A percentile compares a stretch with the other conserved stretches of the same genome.
These are phyloP conservation scores for Melastoma candidum DNA, from an alignment of 441 rosid genomes.

Conservation along the genomic window DNA sequence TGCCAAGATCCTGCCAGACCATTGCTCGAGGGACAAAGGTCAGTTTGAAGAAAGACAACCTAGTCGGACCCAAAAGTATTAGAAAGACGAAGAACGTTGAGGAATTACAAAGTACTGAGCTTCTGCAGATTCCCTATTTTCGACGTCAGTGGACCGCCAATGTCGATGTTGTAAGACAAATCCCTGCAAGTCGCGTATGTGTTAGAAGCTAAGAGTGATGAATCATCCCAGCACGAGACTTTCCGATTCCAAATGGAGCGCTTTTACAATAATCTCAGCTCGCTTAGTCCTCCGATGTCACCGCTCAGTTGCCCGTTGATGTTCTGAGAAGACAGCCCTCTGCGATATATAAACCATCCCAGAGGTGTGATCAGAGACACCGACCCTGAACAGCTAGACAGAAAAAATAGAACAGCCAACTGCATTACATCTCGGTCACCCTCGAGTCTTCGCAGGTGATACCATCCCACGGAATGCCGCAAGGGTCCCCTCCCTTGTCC, in stretches of 20 bases:
- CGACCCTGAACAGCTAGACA: neutral
- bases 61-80: neutral
- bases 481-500: slow-evolving; percentile 10
- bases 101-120: slow-evolving; percentile 11
- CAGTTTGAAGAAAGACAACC: neutral
- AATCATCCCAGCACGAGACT: neutral
- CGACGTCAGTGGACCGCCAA: slow-evolving; percentile 5
- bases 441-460: slow-evolving; percentile 12
- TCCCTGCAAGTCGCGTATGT: slow-evolving; percentile 6
- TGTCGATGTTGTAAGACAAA: slow-evolving; percentile 11
- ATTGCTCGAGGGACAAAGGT: neutral
- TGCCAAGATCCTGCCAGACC: slow-evolving; percentile 11
- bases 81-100: neutral
- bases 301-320: slow-evolving; percentile 12
- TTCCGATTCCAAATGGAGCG: neutral
- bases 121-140: slow-evolving; percentile 9
- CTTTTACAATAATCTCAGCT: slow-evolving; percentile 13
- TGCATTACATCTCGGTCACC: slow-evolving; percentile 14
- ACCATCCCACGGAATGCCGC: slow-evolving; percentile 14
- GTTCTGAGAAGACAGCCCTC: slow-evolving; percentile 8
- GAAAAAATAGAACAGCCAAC: neutral
- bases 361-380: neutral
- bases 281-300: slow-evolving; percentile 15
- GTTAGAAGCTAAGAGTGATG: too few relatives aligned
- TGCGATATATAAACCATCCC: neutral